Evolutionary conservation across 2,329 filamentous ascomycete species (phyloP), one percentile per base, ranked within the genome.

Genomic region (Aspergillus ustus): DNA sequence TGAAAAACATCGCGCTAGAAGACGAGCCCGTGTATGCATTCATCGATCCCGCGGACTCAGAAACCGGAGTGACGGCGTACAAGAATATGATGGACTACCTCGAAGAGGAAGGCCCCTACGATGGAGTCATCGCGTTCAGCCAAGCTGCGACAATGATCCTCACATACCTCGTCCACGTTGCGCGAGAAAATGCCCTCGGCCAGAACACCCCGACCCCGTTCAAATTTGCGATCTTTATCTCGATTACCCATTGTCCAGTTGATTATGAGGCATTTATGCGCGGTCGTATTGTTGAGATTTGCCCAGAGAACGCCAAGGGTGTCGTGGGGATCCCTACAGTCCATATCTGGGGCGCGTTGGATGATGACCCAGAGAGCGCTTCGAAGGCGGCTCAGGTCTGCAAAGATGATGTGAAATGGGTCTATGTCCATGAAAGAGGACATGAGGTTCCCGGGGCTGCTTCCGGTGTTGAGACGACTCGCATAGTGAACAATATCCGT

Each of bases 121-220:
- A 73, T 25, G 71, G 67, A 11, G 60, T 73, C 9, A 63, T 73
- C 13, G 72, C 68, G 6, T 73, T 73, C 54, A 70, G 66, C 37
- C 60, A 70, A 22, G 70, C 69, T 7, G 70, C 63, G 8, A 65
- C 68, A 0, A 62, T 73, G 28, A 66, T 67, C 2, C 57, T 66
- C 2, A 59, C 59, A 4, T 59, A 59, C 49, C 57, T 59, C 31
- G 49, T 40, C 15, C 37, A 59, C 37, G 37, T 59, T 17, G 49
- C 57, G n/a, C 51, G 46, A 20, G 17, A 37, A 7, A 15, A 46
- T 40, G 52, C 25, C 8, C 7, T 40, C 2, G 52, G 37, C 34
- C 34, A 40, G 3, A 17, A 15, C 5, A 40, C 34, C 15, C 2
- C 9, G 11, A 17, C 34, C 11, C 34, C 34, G 5, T 40, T 40